A percentile compares a stretch with the other conserved stretches of the same genome.
Evolutionary conservation across 345 rosid species (phyloP).

Genomic region (Populus davidiana): DNA sequence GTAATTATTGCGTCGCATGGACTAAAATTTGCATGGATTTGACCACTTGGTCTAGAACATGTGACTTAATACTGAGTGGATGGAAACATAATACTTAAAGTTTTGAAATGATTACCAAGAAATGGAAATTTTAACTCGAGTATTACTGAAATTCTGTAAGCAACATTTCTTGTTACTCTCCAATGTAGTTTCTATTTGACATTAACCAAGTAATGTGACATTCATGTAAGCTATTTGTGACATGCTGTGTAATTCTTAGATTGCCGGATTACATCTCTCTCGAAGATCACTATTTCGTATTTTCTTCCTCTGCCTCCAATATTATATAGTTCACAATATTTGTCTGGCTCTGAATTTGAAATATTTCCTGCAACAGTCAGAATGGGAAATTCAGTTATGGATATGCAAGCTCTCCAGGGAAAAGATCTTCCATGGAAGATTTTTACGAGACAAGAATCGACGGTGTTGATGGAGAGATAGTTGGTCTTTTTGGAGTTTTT

Average conservation of each 20-base stretch:
- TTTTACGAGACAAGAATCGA: conserved; percentile 93
- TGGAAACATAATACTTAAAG: not conserved
- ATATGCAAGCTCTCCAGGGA: conserved; percentile 96
- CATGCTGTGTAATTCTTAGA: not conserved
- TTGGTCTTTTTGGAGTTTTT: conserved; percentile 98
- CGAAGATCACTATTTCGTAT: not conserved
- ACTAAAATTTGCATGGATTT: conserved; percentile 2
- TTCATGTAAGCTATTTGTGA: not conserved
- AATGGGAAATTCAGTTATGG: conserved; percentile 97
- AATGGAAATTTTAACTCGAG: not conserved
- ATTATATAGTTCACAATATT: not conserved
- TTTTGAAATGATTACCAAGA: not conserved
- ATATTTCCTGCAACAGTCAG: conserved; percentile 52
- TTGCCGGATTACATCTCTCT: not conserved
- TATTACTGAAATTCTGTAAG: not conserved
- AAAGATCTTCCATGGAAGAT: conserved; percentile 98
- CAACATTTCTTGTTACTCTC: not conserved
- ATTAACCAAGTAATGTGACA: not conserved
- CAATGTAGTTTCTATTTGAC: not conserved
- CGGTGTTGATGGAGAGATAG: conserved; percentile 87
- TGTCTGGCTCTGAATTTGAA: conserved; percentile 8
- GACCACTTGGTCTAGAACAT: not conserved
- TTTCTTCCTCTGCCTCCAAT: not conserved
- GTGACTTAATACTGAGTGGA: not conserved
- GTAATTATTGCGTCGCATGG: not conserved